Percentiles rank a stretch among this genome's conserved stretches.
These are phyloP conservation scores for Leccinum uliginosum DNA, from an alignment of 768 basidiomycete genomes.

Conservation along the genomic window DNA sequence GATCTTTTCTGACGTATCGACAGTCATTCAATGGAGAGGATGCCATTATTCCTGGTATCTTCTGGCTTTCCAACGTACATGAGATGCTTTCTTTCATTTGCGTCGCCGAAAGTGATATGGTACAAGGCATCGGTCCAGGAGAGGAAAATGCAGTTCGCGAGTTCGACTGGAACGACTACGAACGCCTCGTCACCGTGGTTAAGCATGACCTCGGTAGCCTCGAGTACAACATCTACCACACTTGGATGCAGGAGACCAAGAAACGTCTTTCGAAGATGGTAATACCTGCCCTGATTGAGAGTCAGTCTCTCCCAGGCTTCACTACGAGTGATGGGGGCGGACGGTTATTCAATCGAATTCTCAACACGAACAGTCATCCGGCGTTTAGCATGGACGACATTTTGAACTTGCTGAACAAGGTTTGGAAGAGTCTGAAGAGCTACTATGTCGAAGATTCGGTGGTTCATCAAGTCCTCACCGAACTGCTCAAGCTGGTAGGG, in stretches of 20 bases:
- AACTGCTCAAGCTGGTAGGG: slow-evolving; percentile 92
- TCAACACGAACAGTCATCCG: slow-evolving; percentile 80
- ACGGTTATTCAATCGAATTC: slow-evolving; percentile 87
- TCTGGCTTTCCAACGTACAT: slow-evolving; percentile 99
- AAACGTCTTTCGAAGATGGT: slow-evolving; percentile 96
- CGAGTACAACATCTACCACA: slow-evolving; percentile 99
- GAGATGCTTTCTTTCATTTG: slow-evolving; percentile 99
- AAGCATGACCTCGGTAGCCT: slow-evolving; percentile 97
- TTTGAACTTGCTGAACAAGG: slow-evolving; percentile 92
- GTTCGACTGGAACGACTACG: slow-evolving; percentile 97
- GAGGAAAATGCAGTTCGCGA: slow-evolving; percentile 88
- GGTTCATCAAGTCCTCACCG: slow-evolving; percentile 91
- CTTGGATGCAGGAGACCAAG: slow-evolving; percentile 99
- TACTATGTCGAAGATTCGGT: slow-evolving; percentile 98
- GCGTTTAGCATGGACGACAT: slow-evolving; percentile 99
- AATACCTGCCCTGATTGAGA: slow-evolving; percentile 97
- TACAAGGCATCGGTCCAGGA: slow-evolving; percentile 95
- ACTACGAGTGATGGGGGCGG: slow-evolving; percentile 93
- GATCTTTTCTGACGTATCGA: slow-evolving; percentile 4
- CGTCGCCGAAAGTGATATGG: slow-evolving; percentile 97
- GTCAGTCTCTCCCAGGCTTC: slow-evolving; percentile 96
- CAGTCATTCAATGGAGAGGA: slow-evolving; percentile 93
- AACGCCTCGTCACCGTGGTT: slow-evolving; percentile 93
- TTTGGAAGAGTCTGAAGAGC: slow-evolving; percentile 97
- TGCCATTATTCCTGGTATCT: slow-evolving; percentile 92